These are phyloP conservation scores for Liquidambar formosana DNA, from an alignment of 164 flowering plant genomes.

Conservation along the genomic window DNA sequence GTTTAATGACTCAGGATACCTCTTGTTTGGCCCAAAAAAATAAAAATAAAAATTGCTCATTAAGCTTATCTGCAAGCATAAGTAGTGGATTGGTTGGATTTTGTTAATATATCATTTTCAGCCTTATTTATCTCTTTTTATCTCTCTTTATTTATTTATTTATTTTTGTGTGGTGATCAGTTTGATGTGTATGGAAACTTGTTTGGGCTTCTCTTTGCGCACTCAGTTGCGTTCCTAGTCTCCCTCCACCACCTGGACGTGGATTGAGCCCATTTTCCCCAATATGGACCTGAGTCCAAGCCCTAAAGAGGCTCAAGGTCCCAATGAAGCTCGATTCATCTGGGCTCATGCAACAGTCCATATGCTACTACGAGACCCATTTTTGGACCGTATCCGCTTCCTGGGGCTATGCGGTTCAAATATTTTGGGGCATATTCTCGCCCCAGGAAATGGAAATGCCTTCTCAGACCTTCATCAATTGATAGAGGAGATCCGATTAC, in stretches of 20 bases:
- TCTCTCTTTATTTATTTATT: no score
- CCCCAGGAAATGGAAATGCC: constrained; percentile 59
- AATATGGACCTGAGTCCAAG: constrained; percentile 32
- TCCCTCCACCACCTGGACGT: constrained; percentile 77
- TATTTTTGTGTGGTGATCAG: constrained; percentile 24
- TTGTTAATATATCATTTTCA: not conserved
- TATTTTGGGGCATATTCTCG: constrained; percentile 36
- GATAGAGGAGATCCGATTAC: constrained; percentile 43
- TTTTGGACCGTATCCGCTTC: constrained; percentile 61
- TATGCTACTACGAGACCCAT: constrained; percentile 54
- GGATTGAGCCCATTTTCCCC: constrained; percentile 78
- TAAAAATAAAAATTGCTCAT: no score
- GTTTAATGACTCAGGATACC: no score
- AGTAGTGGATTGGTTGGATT: not conserved
- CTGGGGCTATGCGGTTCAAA: constrained; percentile 71
- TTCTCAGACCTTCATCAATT: constrained; percentile 48
- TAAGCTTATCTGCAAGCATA: no score
- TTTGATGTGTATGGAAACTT: constrained; percentile 63
- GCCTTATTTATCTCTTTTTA: not conserved
- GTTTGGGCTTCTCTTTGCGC: constrained; percentile 73
- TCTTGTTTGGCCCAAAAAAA: no score
- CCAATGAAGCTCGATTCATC: constrained; percentile 69
- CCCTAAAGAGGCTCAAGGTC: constrained; percentile 39
- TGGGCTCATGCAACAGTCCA: constrained; percentile 67
- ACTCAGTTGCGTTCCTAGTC: constrained; percentile 76